These are phyloP conservation scores for Aspergillus indologenus DNA, from an alignment of 495 filamentous ascomycete genomes.

Conservation along the genomic window DNA sequence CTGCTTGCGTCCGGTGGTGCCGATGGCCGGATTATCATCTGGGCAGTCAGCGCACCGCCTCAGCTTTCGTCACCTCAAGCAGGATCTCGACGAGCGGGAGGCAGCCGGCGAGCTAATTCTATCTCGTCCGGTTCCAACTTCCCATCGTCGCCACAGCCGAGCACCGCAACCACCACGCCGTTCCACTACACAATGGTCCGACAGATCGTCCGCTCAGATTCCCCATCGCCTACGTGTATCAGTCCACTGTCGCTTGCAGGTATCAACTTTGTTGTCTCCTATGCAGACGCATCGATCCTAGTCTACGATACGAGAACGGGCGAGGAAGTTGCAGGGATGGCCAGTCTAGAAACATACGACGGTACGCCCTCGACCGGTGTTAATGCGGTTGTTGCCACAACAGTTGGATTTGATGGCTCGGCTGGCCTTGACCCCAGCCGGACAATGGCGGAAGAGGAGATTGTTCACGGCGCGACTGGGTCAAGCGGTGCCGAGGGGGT, in stretches of 20 bases:
- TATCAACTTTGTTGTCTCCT: conserved; percentile 90
- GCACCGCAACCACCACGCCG: conserved; percentile 64
- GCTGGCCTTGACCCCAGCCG: conserved; percentile 62
- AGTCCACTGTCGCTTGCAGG: conserved; percentile 80
- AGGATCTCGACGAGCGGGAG: conserved; percentile 63
- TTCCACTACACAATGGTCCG: conserved; percentile 74
- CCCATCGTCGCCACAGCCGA: conserved; percentile 86
- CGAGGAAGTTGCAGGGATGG: conserved; percentile 89
- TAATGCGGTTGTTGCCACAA: conserved; percentile 88
- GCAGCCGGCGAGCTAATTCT: conserved; percentile 80
- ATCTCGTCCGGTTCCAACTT: conserved; percentile 89
- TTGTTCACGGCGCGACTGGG: conserved; percentile 78
- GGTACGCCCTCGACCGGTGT: conserved; percentile 78
- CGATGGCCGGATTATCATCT: conserved; percentile 88
- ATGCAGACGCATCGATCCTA: conserved; percentile 81
- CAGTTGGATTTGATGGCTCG: conserved; percentile 69
- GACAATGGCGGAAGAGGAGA: conserved; percentile 61
- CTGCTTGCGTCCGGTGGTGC: conserved; percentile 88
- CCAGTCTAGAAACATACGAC: conserved; percentile 88
- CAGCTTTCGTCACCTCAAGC: conserved; percentile 76
- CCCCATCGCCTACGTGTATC: conserved; percentile 86
- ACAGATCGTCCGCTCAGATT: conserved; percentile 68
- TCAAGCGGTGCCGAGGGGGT: conserved; percentile 84
- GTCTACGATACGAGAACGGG: conserved; percentile 89
- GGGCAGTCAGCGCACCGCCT: conserved; percentile 91